Evolutionary conservation across 805 yeast genomes (phyloP).

Genomic region (Wickerhamomyces tratensis): DNA sequence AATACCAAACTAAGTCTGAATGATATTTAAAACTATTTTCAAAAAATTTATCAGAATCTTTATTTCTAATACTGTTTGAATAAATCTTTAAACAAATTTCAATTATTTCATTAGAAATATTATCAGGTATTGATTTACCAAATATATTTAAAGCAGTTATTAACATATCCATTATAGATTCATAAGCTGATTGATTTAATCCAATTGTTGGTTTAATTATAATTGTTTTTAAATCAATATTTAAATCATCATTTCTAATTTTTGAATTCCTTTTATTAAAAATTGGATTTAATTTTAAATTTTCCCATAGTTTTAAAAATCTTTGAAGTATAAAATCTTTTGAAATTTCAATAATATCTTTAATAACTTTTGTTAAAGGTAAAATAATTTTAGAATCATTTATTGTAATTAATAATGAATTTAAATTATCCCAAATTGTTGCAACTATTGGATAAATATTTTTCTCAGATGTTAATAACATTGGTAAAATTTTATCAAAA

Average conservation of each 20-base stretch:
- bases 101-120: conserved; percentile 11
- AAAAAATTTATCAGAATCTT: too few relatives aligned
- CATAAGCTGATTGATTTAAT: neutral
- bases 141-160: conserved; percentile 7
- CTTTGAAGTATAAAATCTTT: conserved; percentile 38
- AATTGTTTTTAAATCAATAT: too few relatives aligned
- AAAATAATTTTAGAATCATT: conserved; percentile 21
- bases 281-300: conserved; percentile 1
- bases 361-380: conserved; percentile 19
- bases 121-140: conserved; percentile 16
- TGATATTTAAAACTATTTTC: too few relatives aligned
- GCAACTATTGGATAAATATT: conserved; percentile 41
- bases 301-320: conserved; percentile 37
- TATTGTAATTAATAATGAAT: conserved; percentile 1
- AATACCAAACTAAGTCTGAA: neutral
- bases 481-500: conserved; percentile 32
- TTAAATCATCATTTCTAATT: too few relatives aligned
- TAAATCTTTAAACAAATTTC: conserved; percentile 11
- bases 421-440: conserved; percentile 38
- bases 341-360: conserved; percentile 22
- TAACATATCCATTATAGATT: conserved; percentile 12
- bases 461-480: conserved; percentile 39
- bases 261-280: too few relatives aligned
- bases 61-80: neutral
- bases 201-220: too few relatives aligned